Evolutionary conservation across 495 filamentous ascomycete species (phyloP), one percentile per base, ranked within the genome.

Genomic region (Penicillium pancosmium): DNA sequence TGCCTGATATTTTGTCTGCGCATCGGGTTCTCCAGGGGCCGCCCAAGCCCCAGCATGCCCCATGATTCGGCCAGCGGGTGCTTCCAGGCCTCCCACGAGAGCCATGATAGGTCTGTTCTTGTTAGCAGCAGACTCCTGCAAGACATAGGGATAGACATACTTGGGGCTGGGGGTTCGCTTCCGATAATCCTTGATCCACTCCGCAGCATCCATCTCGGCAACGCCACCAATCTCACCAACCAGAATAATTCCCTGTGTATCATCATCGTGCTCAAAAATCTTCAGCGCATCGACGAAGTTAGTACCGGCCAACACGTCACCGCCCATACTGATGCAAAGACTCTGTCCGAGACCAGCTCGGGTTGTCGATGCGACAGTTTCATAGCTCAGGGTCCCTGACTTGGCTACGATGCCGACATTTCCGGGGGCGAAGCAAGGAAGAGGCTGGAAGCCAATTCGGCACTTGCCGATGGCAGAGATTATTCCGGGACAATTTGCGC

Each of bases 171-270:
- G 25, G 15, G 73, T 75, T 35, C 85, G 78, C 47, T 78, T 78
- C 33, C 72, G 78, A 66, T 93, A 94, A 13, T 87, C 85, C 47
- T 71, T 79, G 50, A 95, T 89, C 85, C 90, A 91, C 8, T 90
- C 85, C 1, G 91, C 92, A 50, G 90, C 92, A 54, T 91, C 89
- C 55, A 92, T 76, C 68, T 96, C 92, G 4, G 85, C 87, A 2
- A 78, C 79, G 0, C 92, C 92, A n/a, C 92, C 92, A 65, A 96
- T 86, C 69, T 97, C 92, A 19, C 92, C 92, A 57, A 95, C 86
- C 2, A 96, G 55, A 19, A 93, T 84, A 33, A 96, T 93, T 3
- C 87, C 92, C 59, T 91, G 82, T 0, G 92, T 97, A 56, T 90
- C 84, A 27, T 82, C 70, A 61, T 97, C 90, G 41, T 89, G 68